phyloP scores from a whole-genome alignment of 192 early-diverging fungal species.

The Coemansia sp. region DNA sequence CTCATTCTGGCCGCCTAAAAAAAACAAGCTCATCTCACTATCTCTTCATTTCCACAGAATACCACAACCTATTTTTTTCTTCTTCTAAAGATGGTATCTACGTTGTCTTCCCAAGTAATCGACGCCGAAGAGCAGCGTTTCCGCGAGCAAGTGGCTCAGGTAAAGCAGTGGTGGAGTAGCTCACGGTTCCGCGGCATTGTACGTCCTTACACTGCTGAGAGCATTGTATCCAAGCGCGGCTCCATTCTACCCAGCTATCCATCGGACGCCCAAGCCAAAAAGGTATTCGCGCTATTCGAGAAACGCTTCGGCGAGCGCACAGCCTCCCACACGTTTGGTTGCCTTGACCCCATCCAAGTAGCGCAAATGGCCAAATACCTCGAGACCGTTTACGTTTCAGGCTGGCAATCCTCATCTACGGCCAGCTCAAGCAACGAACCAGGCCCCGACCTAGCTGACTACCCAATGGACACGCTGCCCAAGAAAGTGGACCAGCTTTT shows the following conservation, averaged over 20 bases:
- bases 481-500: conserved; percentile 99
- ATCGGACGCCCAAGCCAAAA: conserved; percentile 89
- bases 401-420: conserved; percentile 98
- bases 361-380: conserved; percentile 97
- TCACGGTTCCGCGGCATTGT: conserved; percentile 80
- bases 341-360: conserved; percentile 93
- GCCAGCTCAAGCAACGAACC: conserved; percentile 95
- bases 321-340: conserved; percentile 91
- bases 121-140: conserved; percentile 73
- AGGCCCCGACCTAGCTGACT: conserved; percentile 98
- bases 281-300: conserved; percentile 85
- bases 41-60: background rate
- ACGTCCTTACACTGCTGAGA: conserved; percentile 84
- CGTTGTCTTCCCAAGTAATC: conserved; percentile 25
- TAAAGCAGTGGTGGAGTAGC: conserved; percentile 88
- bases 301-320: conserved; percentile 76
- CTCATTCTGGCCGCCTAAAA: background rate
- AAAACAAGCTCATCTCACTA: background rate
- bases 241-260: conserved; percentile 71
- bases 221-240: conserved; percentile 90
- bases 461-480: conserved; percentile 97
- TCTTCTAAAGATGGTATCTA: conserved; percentile 27
- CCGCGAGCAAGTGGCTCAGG: conserved; percentile 76
- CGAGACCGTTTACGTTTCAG: conserved; percentile 96
- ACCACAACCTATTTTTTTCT: background rate